A percentile compares a stretch with the other conserved stretches of the same genome.
These are phyloP conservation scores for Schizophyllum amplum DNA, from an alignment of 1,284 basidiomycete species.

Conservation along the genomic window DNA sequence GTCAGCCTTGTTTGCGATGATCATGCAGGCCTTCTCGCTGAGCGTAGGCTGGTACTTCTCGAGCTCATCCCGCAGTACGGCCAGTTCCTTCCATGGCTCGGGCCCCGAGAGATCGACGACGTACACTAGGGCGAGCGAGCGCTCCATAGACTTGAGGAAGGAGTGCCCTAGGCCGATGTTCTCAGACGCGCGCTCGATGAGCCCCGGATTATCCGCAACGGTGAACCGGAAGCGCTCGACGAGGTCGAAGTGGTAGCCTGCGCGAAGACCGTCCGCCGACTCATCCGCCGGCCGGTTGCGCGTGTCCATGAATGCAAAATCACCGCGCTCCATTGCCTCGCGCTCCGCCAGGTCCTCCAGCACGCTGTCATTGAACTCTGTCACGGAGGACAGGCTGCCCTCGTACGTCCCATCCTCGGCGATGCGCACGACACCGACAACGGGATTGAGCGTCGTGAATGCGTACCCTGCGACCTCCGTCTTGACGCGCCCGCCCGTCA, in stretches of 20 bases:
- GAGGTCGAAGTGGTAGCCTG: constrained; percentile 42
- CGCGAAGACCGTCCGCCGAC: constrained; percentile 7
- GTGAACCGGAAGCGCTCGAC: constrained; percentile 82
- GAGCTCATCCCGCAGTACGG: constrained; percentile 69
- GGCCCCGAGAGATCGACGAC: constrained; percentile 82
- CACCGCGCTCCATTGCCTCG: constrained; percentile 41
- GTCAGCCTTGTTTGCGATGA: constrained; percentile 96
- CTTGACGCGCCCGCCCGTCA: constrained; percentile 79
- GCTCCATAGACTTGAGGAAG: constrained; percentile 90
- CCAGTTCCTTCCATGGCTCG: constrained; percentile 71
- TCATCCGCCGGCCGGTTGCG: constrained; percentile 33
- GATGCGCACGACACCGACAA: constrained; percentile 88
- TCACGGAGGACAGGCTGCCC: constrained; percentile 41
- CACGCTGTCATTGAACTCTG: constrained; percentile 65
- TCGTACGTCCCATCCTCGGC: constrained; percentile 75
- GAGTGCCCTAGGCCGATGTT: constrained; percentile 92
- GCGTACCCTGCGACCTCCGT: constrained; percentile 89
- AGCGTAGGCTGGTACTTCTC: constrained; percentile 82
- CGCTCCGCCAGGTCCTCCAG: constrained; percentile 47
- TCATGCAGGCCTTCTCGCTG: constrained; percentile 66
- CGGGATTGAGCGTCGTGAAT: constrained; percentile 93
- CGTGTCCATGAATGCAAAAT: constrained; percentile 38
- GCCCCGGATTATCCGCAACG: constrained; percentile 95
- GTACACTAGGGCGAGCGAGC: constrained; percentile 84
- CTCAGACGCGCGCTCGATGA: constrained; percentile 78